Conservation (phyloP, 768 basidiomycete species). For the Russula emetica region DNA sequence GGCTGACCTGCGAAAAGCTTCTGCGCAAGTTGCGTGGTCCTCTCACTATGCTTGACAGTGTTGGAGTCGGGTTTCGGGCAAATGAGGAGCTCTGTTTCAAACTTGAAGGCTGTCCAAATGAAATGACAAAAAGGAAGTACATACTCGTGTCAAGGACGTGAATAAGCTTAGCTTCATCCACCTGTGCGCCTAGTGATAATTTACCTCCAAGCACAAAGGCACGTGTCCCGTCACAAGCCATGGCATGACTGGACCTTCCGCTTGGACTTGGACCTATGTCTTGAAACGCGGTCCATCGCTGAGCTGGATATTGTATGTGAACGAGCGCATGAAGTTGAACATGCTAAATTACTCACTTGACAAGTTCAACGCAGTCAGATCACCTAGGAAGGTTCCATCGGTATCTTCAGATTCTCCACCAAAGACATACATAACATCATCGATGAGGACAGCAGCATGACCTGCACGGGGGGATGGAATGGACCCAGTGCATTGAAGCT, state of each 20-base stretch:
- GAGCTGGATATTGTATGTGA: slow-evolving; percentile 50
- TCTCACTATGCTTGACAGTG: slow-evolving; percentile 39
- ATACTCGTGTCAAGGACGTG: slow-evolving; percentile 92
- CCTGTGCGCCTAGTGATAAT: slow-evolving; percentile 64
- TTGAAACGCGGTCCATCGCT: slow-evolving; percentile 99
- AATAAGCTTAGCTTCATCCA: slow-evolving; percentile 73
- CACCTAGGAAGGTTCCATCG: slow-evolving; percentile 94
- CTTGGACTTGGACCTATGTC: slow-evolving; percentile 97
- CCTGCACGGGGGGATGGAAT: slow-evolving; percentile 97
- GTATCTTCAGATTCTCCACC: no score
- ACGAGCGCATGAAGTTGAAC: not conserved
- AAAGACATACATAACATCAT: slow-evolving; percentile 96
- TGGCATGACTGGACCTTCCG: slow-evolving; percentile 91
- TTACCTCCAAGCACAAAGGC: slow-evolving; percentile 96
- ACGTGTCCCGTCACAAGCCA: slow-evolving; percentile 85
- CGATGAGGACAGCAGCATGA: slow-evolving; percentile 92
- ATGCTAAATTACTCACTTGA: slow-evolving; percentile 65
- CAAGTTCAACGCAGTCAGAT: slow-evolving; percentile 95
- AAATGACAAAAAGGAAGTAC: slow-evolving; percentile 35
- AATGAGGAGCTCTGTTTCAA: slow-evolving; percentile 74
- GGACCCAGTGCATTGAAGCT: slow-evolving; percentile 92
- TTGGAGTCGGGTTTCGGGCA: slow-evolving; percentile 62
- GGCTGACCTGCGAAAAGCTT: slow-evolving; percentile 41
- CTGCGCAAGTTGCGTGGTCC: slow-evolving; percentile 33
- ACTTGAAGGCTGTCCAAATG: not conserved